Base-by-base conservation (phyloP, 208 protist genomes). In the Leishmania braziliensis region DNA sequence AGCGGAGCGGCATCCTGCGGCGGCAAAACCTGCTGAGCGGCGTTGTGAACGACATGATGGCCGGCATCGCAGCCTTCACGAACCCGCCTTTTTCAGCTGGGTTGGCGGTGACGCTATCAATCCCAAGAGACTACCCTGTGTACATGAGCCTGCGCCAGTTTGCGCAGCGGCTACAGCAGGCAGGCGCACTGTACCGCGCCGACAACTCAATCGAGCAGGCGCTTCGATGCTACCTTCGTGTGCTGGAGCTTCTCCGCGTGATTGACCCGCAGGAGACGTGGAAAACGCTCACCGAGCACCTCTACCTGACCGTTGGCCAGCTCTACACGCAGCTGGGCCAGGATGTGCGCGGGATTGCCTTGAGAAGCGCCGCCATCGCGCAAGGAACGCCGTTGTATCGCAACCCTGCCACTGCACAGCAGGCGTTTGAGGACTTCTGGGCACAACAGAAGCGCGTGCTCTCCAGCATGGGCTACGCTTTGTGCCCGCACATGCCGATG, bases 401-500 rank as follows among this genome's bases (percentile, higher is more conserved):
- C 76, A 69, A 87, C 75, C 76, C 75, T 36, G 43, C 33, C 9
- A 90, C 83, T 3, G 87, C 87, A 20, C 62, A 85, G 54, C 43
- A 62, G 63, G 84, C 86, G 72, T 92, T 97, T 68, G 69, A 89
- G 36, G 68, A 50, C 39, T 94, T 95, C 83, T 92, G 89, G 89
- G 68, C 56, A 0, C 84, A 81, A 46, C 90, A 95, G 81, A 78
- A 84, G 60, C 77, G 84, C 51, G 92, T 92, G 14, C 63, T 97
- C 51, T 23, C 54, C 1, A 77, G 76, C 12, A 87, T 94, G 51
- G 87, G 91, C 48, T 94, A 91, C 78, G 75, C 79, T 3, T 77
- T 93, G 46, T 95, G 87, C 75, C 90, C 93, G 26, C 93, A 95
- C 83, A 93, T 95, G 88, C 86, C 90, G 39, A 77, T 95, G 56